phyloP scores from a whole-genome alignment of 768 basidiomycete species.

The Lactarius sanguifluus region DNA sequence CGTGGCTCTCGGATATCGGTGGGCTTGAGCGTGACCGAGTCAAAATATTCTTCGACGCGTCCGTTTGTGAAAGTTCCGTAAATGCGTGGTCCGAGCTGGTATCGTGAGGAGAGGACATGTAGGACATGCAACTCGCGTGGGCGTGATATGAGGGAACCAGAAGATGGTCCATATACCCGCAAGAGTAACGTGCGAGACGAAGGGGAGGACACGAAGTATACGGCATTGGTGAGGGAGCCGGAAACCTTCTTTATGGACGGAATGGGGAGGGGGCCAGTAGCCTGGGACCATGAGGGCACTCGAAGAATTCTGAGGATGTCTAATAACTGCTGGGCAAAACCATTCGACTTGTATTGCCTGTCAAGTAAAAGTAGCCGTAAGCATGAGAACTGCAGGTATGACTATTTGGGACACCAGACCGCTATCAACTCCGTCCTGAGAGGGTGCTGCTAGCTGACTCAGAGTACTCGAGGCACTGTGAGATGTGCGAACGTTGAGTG shows the following conservation, averaged over 20 bases:
- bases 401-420: constrained; percentile 39
- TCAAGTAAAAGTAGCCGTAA: constrained; percentile 24
- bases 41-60: constrained; percentile 93
- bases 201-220: constrained; percentile 90
- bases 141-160: constrained; percentile 84
- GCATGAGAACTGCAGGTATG: constrained; percentile 36
- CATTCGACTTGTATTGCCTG: constrained; percentile 64
- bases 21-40: constrained; percentile 77
- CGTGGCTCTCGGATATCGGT: constrained; percentile 73
- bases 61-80: constrained; percentile 97
- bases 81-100: constrained; percentile 86
- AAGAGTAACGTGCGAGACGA: constrained; percentile 71
- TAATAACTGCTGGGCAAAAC: constrained; percentile 57
- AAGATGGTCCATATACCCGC: constrained; percentile 89
- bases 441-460: constrained; percentile 19
- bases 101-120: constrained; percentile 84
- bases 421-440: constrained; percentile 30
- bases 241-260: constrained; percentile 78
- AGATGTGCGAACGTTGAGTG: constrained; percentile 26
- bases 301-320: constrained; percentile 54
- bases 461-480: constrained; percentile 29
- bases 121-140: constrained; percentile 83
- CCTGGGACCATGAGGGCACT: constrained; percentile 58
- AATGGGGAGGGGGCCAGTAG: constrained; percentile 45
- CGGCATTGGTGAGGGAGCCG: constrained; percentile 91